Base-by-base conservation (phyloP, 352 stramenopile genomes). In the Phytophthora sojae region DNA sequence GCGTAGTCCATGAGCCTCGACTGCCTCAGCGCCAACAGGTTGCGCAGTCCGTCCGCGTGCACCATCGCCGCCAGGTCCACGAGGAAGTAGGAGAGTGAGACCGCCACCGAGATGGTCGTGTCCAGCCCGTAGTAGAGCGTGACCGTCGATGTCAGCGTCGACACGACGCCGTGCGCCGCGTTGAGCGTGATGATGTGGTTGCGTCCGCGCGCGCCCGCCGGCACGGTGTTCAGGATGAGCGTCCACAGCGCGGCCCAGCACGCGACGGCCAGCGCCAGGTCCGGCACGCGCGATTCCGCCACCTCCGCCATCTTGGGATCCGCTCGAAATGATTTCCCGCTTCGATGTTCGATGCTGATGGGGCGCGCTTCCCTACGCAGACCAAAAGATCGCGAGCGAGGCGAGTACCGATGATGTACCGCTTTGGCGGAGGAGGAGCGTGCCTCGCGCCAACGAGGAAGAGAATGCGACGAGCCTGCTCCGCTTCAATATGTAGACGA, bases 161-260 rank as follows among this genome's bases (percentile, higher is more conserved):
- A 91, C 70, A 92, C 80, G 44, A 91, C 67, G 42, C 86, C 86
- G 66, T 94, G 86, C 42, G 72, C 77, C 6, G 80, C 83, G 49
- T 94, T 94, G 32, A 94, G 80, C 67, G 80, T 77, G 44, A 93
- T 74, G 55, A 93, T 90, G 70, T 94, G 85, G 60, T 89, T 88
- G 14, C 81, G 76, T 3, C 79, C 80, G 57, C 69, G 77, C 6
- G 37, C 53, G 4, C 86, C 85, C 7, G 75, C 64, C 0, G 83
- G 76, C 4, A 91, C 71, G 23, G 73, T 42, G 51, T 84, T 63
- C 61, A 92, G 69, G 17, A 85, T 73, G 15, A 81, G 29, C 42
- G 79, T 75, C 85, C 86, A 94, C 47, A 90, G 49, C 26, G 75
- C 29, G 37, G 70, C 80, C 85, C 86, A 92, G 17, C 61, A 77